Percentiles rank a stretch among this genome's conserved stretches.
These are phyloP conservation scores for Talaromyces marneffei DNA, from an alignment of 2,329 filamentous ascomycete genomes.

Conservation along the genomic window DNA sequence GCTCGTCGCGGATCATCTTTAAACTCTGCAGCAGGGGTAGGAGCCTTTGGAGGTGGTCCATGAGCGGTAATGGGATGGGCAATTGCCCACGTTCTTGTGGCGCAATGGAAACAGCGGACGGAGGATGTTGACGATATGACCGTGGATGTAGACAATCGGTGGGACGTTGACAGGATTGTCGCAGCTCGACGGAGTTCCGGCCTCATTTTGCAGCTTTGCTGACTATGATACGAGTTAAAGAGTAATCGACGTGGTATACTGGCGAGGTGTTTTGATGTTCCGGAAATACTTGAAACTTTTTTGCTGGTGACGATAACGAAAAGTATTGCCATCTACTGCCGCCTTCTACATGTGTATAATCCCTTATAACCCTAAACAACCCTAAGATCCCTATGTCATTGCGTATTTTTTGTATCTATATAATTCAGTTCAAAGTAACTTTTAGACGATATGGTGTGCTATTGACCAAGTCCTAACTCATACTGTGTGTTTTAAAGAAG, in stretches of 20 bases:
- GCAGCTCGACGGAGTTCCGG: not conserved
- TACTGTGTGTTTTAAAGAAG: not conserved
- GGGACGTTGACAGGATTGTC: not conserved
- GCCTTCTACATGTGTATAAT: not conserved
- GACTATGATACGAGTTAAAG: not conserved
- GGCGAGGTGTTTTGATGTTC: not conserved
- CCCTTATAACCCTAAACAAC: not conserved
- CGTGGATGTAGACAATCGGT: not conserved
- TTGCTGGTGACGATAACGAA: not conserved
- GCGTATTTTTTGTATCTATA: not conserved
- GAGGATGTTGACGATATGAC: constrained; percentile 2
- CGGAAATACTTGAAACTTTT: not conserved
- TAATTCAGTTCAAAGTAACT: not conserved
- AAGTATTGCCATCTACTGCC: not conserved
- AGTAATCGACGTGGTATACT: not conserved
- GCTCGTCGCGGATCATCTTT: constrained; percentile 29
- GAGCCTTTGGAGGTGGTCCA: constrained; percentile 55
- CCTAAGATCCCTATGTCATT: not conserved
- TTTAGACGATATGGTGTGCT: not conserved
- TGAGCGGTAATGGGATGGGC: constrained; percentile 55
- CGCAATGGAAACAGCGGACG: constrained; percentile 31
- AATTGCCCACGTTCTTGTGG: constrained; percentile 42
- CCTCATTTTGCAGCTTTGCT: not conserved
- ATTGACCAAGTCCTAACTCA: not conserved
- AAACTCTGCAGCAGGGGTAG: constrained; percentile 46